Evolutionary conservation across 2,329 filamentous ascomycete genomes (phyloP), one percentile per base, ranked within the genome.

Genomic region (Neopestalotiopsis sp.): DNA sequence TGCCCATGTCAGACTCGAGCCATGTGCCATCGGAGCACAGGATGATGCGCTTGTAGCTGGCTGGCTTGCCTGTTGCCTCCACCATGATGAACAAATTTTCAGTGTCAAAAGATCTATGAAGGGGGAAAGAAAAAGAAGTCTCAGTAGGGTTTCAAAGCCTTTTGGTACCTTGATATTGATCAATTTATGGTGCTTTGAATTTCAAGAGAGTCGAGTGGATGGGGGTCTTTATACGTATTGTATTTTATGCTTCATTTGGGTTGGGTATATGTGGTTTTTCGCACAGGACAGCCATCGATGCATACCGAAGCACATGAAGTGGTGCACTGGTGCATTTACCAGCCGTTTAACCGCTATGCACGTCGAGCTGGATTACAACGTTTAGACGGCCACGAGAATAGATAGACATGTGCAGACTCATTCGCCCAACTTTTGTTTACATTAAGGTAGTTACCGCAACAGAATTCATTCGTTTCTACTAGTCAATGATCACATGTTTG

Each of bases 1-100:
- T 6, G 3, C 63, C 42, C 9, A 70, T 67, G 40, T 49, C 24
- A 7, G 30, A 42, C 6, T 32, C 38, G 5, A 24, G 57, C 34
- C 38, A 67, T 28, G 66, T 67, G 40, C 57, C 66, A 17, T 67
- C 57, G 5, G 10, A 53, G 66, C 65, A 67, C 28, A 67, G 28
- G 20, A 67, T 45, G 17, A 67, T 40, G n/a, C 65, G 65, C 57
- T 67, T 67, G 7, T 53, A 53, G 45, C 45, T 40, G 66, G 13
- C n/a, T 53, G 17, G 45, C 45, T 53, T 24, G 24, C 24, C 24
- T 24, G 24, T 24, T 24, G 24, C 24, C 24, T 24, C 24, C 24
- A 24, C 24, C 24, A 24, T 24, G 24, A 24, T 24, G 24, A 24
- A 24, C 1, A 24, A 24, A 24, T 24, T 24, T 24, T 1, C 1